Evolutionary conservation across 2,329 filamentous ascomycete genomes (phyloP).

Genomic region (Aureobasidium sp.): DNA sequence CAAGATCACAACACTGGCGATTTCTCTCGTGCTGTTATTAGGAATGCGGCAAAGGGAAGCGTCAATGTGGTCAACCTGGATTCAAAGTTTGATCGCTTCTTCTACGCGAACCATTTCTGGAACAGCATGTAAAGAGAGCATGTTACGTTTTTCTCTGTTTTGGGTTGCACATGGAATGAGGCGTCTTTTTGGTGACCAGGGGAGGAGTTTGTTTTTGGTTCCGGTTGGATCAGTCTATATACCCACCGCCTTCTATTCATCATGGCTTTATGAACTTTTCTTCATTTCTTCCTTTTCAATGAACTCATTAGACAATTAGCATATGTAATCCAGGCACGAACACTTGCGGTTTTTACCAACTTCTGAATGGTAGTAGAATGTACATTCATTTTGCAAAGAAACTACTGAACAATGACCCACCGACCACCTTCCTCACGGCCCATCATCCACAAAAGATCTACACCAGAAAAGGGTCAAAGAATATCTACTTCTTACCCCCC

Average conservation of each 20-base stretch:
- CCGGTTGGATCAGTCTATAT: not conserved
- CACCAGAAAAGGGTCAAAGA: not conserved
- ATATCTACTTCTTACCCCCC: conserved; percentile 40
- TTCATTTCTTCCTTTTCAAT: not conserved
- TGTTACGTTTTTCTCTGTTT: not conserved
- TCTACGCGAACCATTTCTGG: conserved; percentile 97
- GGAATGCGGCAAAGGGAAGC: conserved; percentile 80
- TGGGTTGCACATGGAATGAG: not conserved
- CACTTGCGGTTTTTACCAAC: too few relatives aligned
- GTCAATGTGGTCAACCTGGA: conserved; percentile 94
- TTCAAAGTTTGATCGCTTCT: conserved; percentile 81
- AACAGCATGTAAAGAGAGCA: conserved; percentile 60
- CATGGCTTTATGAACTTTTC: conserved; percentile 2
- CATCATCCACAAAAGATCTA: not conserved
- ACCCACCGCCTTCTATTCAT: not conserved
- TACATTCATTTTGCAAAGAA: not conserved
- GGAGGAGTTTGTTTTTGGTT: not conserved
- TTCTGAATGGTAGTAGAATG: not conserved
- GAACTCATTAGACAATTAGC: not conserved
- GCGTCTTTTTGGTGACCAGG: not conserved
- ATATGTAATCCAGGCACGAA: too few relatives aligned
- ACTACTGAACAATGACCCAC: not conserved
- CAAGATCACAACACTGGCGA: conserved; percentile 65
- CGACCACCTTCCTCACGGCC: not conserved
- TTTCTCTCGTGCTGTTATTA: conserved; percentile 77